Evolutionary conservation across 2,329 filamentous ascomycete genomes (phyloP), one percentile per base, ranked within the genome.

Genomic region (Penicillium sp.): DNA sequence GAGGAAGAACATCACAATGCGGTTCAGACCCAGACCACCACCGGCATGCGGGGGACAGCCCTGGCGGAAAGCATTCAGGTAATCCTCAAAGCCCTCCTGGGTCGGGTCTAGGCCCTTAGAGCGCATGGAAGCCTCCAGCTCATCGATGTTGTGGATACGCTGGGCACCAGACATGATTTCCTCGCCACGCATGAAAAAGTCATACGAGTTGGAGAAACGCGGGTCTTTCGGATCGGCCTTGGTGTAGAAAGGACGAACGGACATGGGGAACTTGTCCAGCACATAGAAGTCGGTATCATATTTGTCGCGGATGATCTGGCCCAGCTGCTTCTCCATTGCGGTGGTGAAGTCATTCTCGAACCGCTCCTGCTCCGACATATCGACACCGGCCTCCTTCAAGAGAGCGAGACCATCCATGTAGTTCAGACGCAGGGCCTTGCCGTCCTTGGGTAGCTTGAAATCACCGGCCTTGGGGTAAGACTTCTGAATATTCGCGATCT

Each of bases 201-300:
- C 80, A 64, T 82, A 84, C 3, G 76, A 79, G 69, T 83, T 82
- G 29, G 75, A 87, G 49, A 87, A 77, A 23, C 75, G 74, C 39
- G 79, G 74, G 56, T 86, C 79, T 29, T 78, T 72, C 2, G 80
- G 79, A 59, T 86, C 86, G 38, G 86, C 81, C 73, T 91, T 87
- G 47, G 91, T 89, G 70, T 96, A 97, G 70, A 95, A 95, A 4
- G 91, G 91, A 19, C 93, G 81, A 14, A 93, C 87, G 25, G 76
- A 75, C 66, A 93, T 82, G 30, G 93, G 93, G 76, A 95, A 98
- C 70, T 97, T 93, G 75, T 97, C 91, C 48, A 98, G 79, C 15
- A 94, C 84, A 72, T 95, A 97, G 73, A 97, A 97, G 72, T 98
- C 93, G 45, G 89, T 93, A 63, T 85, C 80, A 77, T 85, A 95